Evolutionary conservation across 2,329 filamentous ascomycete genomes (phyloP).

Genomic region (Aspergillus japonicus): DNA sequence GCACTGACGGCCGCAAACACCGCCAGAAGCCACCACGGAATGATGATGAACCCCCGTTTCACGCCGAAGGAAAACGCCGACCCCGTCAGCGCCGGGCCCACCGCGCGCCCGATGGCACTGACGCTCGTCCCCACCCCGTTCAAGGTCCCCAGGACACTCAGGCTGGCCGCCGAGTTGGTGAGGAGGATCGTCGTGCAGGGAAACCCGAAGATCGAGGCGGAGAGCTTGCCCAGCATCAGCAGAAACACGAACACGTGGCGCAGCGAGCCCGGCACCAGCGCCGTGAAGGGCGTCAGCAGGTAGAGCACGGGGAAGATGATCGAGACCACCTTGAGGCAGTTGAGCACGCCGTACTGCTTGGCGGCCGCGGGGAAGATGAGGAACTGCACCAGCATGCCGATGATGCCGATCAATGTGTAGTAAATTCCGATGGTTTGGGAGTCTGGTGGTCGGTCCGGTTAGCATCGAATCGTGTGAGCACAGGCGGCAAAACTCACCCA

Average conservation of each 20-base stretch:
- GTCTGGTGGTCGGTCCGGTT: conserved; percentile 39
- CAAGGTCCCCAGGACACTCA: conserved; percentile 77
- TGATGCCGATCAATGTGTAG: conserved; percentile 78
- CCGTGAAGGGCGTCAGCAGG: conserved; percentile 76
- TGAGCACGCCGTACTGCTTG: conserved; percentile 68
- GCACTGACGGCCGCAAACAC: conserved; percentile 63
- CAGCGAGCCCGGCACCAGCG: conserved; percentile 54
- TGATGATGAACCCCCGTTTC: conserved; percentile 70
- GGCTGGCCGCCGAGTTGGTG: conserved; percentile 77
- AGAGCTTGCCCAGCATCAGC: conserved; percentile 72
- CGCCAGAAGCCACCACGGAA: conserved; percentile 79
- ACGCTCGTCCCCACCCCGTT: conserved; percentile 88
- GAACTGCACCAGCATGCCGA: conserved; percentile 81
- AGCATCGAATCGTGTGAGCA: background rate
- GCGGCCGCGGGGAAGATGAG: conserved; percentile 77
- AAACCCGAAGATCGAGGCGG: conserved; percentile 78
- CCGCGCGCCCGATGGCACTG: conserved; percentile 73
- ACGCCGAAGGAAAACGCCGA: conserved; percentile 73
- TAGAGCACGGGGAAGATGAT: conserved; percentile 72
- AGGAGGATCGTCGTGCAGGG: conserved; percentile 87
- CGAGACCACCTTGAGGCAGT: conserved; percentile 68
- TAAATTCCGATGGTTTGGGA: conserved; percentile 77
- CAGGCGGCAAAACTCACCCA: conserved; percentile 38
- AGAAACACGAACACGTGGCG: conserved; percentile 63
- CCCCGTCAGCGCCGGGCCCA: conserved; percentile 74